Evolutionary conservation across 2,329 filamentous ascomycete genomes (phyloP).

Genomic region (Dactylellina haptotyla): DNA sequence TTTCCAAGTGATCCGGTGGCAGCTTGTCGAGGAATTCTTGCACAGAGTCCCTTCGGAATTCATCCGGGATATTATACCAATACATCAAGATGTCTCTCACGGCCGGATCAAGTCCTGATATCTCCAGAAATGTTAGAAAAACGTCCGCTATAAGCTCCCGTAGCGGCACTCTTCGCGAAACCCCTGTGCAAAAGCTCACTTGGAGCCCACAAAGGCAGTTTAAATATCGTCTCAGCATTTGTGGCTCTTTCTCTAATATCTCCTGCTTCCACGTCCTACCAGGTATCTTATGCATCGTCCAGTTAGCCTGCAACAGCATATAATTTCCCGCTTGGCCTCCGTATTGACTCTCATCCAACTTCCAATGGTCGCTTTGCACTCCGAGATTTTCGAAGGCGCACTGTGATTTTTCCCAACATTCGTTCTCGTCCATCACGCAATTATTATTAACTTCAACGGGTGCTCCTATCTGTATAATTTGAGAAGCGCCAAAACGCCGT

Average conservation of each 20-base stretch:
- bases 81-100: not conserved
- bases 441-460: conserved; percentile 1
- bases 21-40: not conserved
- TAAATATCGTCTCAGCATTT: conserved; percentile 5
- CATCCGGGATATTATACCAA: not conserved
- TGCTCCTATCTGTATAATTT: conserved; percentile 6
- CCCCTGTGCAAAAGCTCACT: conserved; percentile 35
- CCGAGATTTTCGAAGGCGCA: conserved; percentile 17
- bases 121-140: not conserved
- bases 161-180: conserved; percentile 26
- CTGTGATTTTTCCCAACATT: conserved; percentile 8
- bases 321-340: conserved; percentile 26
- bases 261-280: conserved; percentile 17
- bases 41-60: not conserved
- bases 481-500: not conserved
- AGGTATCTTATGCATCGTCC: conserved; percentile 6
- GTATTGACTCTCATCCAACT: conserved; percentile 1
- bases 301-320: not conserved
- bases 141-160: conserved; percentile 14
- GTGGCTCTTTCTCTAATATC: conserved; percentile 3
- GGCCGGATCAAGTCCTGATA: not conserved
- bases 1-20: not conserved
- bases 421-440: conserved; percentile 12
- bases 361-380: not conserved
- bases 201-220: conserved; percentile 38